Evolutionary conservation across 2,329 filamentous ascomycete genomes (phyloP).

Genomic region (Sporothrix variecibatus): DNA sequence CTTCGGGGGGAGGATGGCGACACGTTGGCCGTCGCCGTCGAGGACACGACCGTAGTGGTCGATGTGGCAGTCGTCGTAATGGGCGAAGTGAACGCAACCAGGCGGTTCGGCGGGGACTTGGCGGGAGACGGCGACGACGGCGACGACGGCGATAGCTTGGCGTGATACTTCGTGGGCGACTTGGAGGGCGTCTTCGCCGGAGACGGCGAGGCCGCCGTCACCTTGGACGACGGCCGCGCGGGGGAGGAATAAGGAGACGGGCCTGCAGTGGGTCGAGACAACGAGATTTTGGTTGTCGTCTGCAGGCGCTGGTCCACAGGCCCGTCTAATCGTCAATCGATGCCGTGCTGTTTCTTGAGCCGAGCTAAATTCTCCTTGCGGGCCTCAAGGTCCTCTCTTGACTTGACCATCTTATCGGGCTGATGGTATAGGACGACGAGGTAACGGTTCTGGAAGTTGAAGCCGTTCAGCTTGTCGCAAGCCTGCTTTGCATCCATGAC

Average conservation of each 20-base stretch:
- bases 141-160: constrained; percentile 31
- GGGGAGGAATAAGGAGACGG: constrained; percentile 57
- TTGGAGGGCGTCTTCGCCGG: constrained; percentile 18
- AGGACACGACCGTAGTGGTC: constrained; percentile 31
- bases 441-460: constrained; percentile 99
- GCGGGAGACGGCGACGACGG: constrained; percentile 8
- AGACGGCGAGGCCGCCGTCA: constrained; percentile 31
- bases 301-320: constrained; percentile 56
- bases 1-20: constrained; percentile 27
- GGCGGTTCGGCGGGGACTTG: constrained; percentile 18
- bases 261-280: constrained; percentile 56
- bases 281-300: constrained; percentile 32
- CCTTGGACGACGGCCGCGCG: constrained; percentile 35
- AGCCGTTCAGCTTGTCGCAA: constrained; percentile 99
- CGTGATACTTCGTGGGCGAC: constrained; percentile 38
- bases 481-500: constrained; percentile 98
- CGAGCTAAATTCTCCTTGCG: constrained; percentile 97
- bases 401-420: constrained; percentile 70
- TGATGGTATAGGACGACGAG: constrained; percentile 75
- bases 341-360: constrained; percentile 96
- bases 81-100: constrained; percentile 7
- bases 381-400: constrained; percentile 90
- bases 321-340: constrained; percentile 90
- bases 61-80: constrained; percentile 18
- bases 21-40: neutral